Conservation (phyloP, 2,329 filamentous ascomycete genomes). For the Fusarium sulawesiense region DNA sequence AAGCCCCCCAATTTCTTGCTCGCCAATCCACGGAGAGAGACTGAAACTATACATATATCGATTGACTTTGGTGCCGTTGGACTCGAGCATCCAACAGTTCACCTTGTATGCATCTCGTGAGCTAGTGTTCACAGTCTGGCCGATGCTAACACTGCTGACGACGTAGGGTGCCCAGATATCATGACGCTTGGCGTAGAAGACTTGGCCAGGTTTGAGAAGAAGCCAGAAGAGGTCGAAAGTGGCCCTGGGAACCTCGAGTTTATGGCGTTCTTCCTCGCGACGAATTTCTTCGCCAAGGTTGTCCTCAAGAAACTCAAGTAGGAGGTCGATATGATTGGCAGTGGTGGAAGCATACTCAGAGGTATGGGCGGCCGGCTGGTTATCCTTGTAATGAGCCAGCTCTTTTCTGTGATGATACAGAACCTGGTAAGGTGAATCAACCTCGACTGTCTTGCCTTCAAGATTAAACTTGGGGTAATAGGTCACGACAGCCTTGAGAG, state of each 20-base stretch:
- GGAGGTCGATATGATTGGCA: conserved; percentile 57
- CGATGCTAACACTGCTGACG: conserved; percentile 50
- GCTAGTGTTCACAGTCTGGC: conserved; percentile 14
- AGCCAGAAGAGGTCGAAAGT: conserved; percentile 61
- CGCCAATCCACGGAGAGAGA: conserved; percentile 56
- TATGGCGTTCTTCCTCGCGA: conserved; percentile 56
- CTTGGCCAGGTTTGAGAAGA: conserved; percentile 58
- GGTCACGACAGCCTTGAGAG: conserved; percentile 59
- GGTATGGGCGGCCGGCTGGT: conserved; percentile 56
- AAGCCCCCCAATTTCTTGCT: conserved; percentile 57
- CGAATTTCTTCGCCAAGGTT: conserved; percentile 52
- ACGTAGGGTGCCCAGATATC: conserved; percentile 57
- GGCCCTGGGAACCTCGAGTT: conserved; percentile 52
- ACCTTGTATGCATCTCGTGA: conserved; percentile 45
- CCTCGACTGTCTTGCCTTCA: conserved; percentile 50
- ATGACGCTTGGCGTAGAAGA: conserved; percentile 57
- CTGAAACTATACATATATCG: conserved; percentile 54
- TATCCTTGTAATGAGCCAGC: conserved; percentile 55
- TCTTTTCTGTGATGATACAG: conserved; percentile 60
- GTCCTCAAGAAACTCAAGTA: conserved; percentile 57
- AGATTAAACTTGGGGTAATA: conserved; percentile 60
- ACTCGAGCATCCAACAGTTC: conserved; percentile 58
- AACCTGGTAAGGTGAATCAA: conserved; percentile 60
- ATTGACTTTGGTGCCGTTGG: conserved; percentile 48
- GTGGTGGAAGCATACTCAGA: conserved; percentile 56